Percentiles rank a stretch among this genome's conserved stretches.
These are phyloP conservation scores for Collybiopsis luxurians DNA, from an alignment of 768 basidiomycete species.

Conservation along the genomic window DNA sequence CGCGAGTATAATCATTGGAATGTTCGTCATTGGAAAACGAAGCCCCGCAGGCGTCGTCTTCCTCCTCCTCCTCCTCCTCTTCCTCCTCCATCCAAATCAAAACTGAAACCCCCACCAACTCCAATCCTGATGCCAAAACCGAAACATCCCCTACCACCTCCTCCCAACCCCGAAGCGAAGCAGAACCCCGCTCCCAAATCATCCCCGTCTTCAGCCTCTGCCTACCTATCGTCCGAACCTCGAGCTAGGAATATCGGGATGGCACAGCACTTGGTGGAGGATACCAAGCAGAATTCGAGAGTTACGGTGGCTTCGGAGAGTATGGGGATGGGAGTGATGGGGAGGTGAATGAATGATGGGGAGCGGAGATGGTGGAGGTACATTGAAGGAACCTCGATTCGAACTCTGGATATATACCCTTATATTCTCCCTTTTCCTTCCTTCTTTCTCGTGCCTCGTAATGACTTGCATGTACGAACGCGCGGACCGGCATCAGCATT, in stretches of 20 bases:
- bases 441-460: no score
- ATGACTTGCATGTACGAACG: no score
- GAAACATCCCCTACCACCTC: not conserved
- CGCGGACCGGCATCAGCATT: no score
- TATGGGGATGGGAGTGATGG: conserved; percentile 28
- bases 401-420: no score
- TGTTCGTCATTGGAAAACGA: not conserved
- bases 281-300: conserved; percentile 48
- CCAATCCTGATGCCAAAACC: not conserved
- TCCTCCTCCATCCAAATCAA: not conserved
- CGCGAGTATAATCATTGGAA: no score
- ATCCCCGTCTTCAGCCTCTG: conserved; percentile 41
- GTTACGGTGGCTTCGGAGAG: conserved; percentile 46
- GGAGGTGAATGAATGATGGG: not conserved
- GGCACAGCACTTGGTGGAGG: conserved; percentile 48
- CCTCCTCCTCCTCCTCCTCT: no score
- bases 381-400: no score
- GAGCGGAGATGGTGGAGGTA: no score
- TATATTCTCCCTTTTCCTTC: no score
- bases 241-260: conserved; percentile 45
- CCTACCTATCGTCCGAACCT: conserved; percentile 44
- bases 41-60: not conserved
- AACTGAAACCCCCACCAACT: not conserved
- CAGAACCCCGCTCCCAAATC: conserved; percentile 28
- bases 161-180: conserved; percentile 15